These are phyloP conservation scores for Gossypium laxum DNA, from an alignment of 441 rosid species.

Conservation along the genomic window DNA sequence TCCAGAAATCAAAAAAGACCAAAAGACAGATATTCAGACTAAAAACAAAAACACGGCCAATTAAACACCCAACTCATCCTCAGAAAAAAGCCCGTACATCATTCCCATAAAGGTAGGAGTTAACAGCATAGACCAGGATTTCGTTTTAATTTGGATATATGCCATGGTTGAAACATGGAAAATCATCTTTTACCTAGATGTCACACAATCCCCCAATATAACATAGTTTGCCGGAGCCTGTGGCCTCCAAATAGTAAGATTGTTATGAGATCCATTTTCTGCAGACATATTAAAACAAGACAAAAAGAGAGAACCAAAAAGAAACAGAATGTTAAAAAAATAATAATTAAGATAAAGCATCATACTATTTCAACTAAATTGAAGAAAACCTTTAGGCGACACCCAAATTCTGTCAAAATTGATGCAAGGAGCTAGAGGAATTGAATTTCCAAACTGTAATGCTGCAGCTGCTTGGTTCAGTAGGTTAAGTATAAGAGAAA, in stretches of 20 bases:
- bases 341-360: neutral
- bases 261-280: slow-evolving; percentile 70
- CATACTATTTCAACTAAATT: slow-evolving; percentile 10
- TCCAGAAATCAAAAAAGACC: neutral
- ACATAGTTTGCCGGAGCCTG: slow-evolving; percentile 92
- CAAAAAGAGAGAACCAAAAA: neutral
- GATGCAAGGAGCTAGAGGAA: slow-evolving; percentile 79
- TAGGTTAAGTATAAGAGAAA: slow-evolving; percentile 81
- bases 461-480: slow-evolving; percentile 76
- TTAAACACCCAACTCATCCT: neutral
- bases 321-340: neutral
- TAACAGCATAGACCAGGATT: neutral
- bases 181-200: slow-evolving; percentile 62
- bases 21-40: neutral
- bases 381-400: slow-evolving; percentile 66
- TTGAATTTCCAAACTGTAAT: slow-evolving; percentile 77
- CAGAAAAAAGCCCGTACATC: neutral
- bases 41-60: neutral
- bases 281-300: slow-evolving; percentile 25
- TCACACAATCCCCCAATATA: slow-evolving; percentile 94
- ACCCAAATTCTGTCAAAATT: slow-evolving; percentile 82
- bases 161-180: neutral
- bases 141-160: neutral
- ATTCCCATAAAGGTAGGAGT: neutral
- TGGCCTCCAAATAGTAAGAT: slow-evolving; percentile 96